Percentiles rank a stretch among this genome's conserved stretches.
These are phyloP conservation scores for Hypomontagnella monticulosa DNA, from an alignment of 495 filamentous ascomycete species.

Conservation along the genomic window DNA sequence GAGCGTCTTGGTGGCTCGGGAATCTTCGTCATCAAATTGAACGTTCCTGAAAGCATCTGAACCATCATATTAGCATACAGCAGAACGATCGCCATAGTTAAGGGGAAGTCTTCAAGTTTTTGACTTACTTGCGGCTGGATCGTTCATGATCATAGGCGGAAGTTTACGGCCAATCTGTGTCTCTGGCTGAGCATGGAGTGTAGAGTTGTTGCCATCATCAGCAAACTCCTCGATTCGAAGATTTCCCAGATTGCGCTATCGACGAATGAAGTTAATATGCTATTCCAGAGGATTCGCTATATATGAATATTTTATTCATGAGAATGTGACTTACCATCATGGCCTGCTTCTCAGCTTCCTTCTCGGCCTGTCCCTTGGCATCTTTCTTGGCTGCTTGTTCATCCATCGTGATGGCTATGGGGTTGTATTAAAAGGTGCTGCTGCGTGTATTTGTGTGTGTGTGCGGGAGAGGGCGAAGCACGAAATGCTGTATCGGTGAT, in stretches of 20 bases:
- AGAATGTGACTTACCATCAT: conserved; percentile 39
- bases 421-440: no score
- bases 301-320: neutral
- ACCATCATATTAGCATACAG: conserved; percentile 10
- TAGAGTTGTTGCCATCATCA: neutral
- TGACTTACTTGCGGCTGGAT: no score
- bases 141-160: neutral
- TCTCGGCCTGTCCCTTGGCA: neutral
- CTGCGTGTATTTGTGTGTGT: no score
- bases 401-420: no score
- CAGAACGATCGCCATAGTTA: no score
- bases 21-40: conserved; percentile 37
- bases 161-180: neutral
- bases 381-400: no score
- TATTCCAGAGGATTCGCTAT: no score
- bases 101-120: no score
- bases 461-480: no score
- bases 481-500: no score
- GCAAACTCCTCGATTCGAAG: conserved; percentile 34
- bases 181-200: neutral
- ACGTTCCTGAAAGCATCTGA: conserved; percentile 27
- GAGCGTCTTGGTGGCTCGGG: conserved; percentile 25
- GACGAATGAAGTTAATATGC: neutral
- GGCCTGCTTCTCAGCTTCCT: neutral
- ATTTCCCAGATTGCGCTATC: conserved; percentile 40